Conservation (phyloP, 1,139 yeast species). For the Saccharomyces hybrid region DNA sequence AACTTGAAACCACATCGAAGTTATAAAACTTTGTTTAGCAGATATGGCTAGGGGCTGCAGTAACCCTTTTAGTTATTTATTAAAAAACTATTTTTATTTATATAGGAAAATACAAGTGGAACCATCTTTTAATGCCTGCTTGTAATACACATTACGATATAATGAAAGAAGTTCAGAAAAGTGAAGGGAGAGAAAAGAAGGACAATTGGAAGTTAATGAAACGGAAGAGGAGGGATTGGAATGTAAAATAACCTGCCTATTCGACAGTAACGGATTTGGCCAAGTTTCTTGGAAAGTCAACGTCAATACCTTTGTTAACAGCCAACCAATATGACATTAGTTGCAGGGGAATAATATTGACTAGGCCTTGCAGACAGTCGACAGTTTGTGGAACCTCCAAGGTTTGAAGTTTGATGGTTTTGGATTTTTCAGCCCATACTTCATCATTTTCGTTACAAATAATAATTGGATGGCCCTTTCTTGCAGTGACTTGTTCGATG, state of each 20-base stretch:
- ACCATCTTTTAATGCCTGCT: neutral
- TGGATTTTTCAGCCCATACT: slow-evolving; percentile 46
- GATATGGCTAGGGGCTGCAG: neutral
- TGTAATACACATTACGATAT: neutral
- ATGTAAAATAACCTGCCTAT: slow-evolving; percentile 9
- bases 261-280: slow-evolving; percentile 97
- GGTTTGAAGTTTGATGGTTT: slow-evolving; percentile 40
- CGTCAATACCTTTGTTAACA: slow-evolving; percentile 89
- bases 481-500: slow-evolving; percentile 91
- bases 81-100: neutral
- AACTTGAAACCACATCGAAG: neutral
- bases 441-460: slow-evolving; percentile 86
- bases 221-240: neutral
- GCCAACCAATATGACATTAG: slow-evolving; percentile 97
- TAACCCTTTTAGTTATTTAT: neutral
- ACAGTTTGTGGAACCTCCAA: slow-evolving; percentile 92
- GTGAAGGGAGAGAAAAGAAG: neutral
- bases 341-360: slow-evolving; percentile 92
- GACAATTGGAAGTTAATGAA: neutral
- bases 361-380: slow-evolving; percentile 93
- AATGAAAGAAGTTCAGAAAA: neutral
- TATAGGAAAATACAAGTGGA: neutral
- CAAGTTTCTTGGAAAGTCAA: slow-evolving; percentile 96
- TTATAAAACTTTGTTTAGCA: neutral
- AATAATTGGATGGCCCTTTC: slow-evolving; percentile 94